These are phyloP conservation scores for Flaveria floridana DNA, from an alignment of 140 eudicot species.

Conservation along the genomic window DNA sequence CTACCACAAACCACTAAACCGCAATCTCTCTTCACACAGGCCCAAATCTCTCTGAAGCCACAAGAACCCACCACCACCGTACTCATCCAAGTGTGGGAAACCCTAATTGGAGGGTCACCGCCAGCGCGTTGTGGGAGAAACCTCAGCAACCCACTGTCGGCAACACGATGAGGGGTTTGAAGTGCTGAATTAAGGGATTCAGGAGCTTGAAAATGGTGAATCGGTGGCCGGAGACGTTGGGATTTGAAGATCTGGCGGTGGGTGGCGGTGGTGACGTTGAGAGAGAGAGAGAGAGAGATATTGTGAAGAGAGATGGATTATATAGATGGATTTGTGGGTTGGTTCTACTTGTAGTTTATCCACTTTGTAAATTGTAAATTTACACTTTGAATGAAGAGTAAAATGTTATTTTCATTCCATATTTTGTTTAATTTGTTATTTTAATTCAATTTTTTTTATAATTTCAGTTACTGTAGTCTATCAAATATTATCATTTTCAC, in stretches of 20 bases:
- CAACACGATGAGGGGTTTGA: background rate
- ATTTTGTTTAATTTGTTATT: too few species aligned
- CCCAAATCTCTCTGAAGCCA: background rate
- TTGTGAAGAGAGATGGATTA: slow-evolving; percentile 6
- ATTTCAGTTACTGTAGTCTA: too few species aligned
- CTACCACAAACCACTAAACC: slow-evolving; percentile 38
- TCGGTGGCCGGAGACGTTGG: background rate
- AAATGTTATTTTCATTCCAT: too few species aligned
- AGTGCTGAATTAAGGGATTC: background rate
- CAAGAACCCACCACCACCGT: slow-evolving; percentile 26
- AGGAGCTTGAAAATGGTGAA: background rate
- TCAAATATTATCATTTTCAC: too few species aligned
- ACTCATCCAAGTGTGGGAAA: slow-evolving; percentile 41
- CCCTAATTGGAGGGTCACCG: slow-evolving; percentile 32
- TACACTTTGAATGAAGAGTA: background rate
- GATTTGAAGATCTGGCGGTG: slow-evolving; percentile 42
- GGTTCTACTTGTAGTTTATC: slow-evolving; percentile 20
- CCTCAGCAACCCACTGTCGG: background rate
- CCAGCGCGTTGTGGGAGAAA: background rate
- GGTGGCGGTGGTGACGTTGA: slow-evolving; percentile 35
- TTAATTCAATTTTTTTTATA: too few species aligned
- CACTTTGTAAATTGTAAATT: background rate
- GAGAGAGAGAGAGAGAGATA: slow-evolving; percentile 9
- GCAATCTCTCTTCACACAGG: slow-evolving; percentile 26
- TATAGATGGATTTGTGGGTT: slow-evolving; percentile 24